Evolutionary conservation across 164 flowering plant species (phyloP).

Genomic region (Sextonia rubra): DNA sequence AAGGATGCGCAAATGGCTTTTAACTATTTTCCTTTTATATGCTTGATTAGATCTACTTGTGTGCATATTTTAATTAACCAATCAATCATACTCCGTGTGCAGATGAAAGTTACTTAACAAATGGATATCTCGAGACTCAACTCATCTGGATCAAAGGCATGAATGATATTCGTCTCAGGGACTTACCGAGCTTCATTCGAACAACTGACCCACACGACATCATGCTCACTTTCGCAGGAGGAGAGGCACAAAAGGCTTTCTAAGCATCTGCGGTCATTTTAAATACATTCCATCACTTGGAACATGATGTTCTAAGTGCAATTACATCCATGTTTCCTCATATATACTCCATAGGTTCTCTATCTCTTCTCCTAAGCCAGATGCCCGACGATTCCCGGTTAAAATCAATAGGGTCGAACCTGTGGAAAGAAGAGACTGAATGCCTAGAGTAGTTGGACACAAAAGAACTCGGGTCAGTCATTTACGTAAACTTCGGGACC

Average conservation of each 20-base stretch:
- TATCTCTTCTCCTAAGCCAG: conserved; percentile 8
- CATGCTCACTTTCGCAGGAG: conserved; percentile 4
- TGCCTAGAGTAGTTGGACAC: conserved; percentile 39
- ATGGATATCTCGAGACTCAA: conserved; percentile 2
- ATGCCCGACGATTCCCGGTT: neutral
- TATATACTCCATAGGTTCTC: conserved; percentile 8
- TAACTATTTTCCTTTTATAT: no score
- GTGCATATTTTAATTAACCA: no score
- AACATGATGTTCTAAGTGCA: conserved; percentile 6
- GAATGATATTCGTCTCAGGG: conserved; percentile 7
- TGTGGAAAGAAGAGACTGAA: conserved; percentile 43
- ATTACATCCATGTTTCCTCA: neutral
- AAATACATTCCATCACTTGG: conserved; percentile 16
- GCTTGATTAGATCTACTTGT: no score
- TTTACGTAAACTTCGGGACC: conserved; percentile 55
- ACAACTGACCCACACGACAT: conserved; percentile 6
- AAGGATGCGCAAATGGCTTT: no score
- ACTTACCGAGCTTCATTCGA: conserved; percentile 10
- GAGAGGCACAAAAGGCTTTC: conserved; percentile 5
- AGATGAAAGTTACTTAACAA: conserved; percentile 12
- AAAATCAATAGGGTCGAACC: conserved; percentile 25
- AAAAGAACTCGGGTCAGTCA: conserved; percentile 33
- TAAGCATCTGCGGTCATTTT: conserved; percentile 5
- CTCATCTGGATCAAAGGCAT: conserved; percentile 11
- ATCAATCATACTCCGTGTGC: neutral